Percentiles rank a stretch among this genome's conserved stretches.
phyloP scores from a whole-genome alignment of 805 yeast genomes.

The Pichia kluyveri region DNA sequence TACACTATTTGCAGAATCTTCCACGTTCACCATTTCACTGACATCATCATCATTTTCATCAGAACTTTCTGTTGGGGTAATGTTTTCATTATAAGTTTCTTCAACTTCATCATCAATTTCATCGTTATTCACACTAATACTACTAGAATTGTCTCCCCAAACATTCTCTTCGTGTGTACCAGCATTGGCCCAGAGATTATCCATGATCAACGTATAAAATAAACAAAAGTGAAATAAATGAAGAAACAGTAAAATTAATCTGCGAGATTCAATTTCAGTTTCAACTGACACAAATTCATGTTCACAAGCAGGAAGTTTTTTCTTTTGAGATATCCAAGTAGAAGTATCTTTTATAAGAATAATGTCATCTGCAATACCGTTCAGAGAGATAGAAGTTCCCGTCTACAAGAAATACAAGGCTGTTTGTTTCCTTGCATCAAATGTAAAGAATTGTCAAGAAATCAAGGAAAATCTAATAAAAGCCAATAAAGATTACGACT shows the following conservation, averaged over 20 bases:
- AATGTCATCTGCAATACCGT: conserved; percentile 1
- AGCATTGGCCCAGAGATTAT: conserved; percentile 2
- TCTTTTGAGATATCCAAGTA: too few relatives aligned
- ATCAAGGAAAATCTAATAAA: conserved; percentile 37
- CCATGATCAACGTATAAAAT: background rate
- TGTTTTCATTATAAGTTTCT: background rate
- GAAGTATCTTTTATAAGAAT: too few relatives aligned
- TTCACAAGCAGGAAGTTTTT: too few relatives aligned
- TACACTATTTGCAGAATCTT: too few relatives aligned
- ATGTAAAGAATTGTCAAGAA: conserved; percentile 34
- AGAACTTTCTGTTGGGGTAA: background rate
- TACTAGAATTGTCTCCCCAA: background rate
- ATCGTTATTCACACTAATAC: background rate
- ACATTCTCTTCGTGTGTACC: background rate
- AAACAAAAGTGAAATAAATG: too few relatives aligned
- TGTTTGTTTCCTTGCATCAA: conserved; percentile 30
- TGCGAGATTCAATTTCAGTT: too few relatives aligned
- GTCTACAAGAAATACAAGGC: conserved; percentile 15
- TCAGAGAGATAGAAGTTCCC: conserved; percentile 10
- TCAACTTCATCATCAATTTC: too few relatives aligned
- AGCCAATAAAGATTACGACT: conserved; percentile 43
- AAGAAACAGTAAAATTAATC: too few relatives aligned
- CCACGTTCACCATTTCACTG: conserved; percentile 9
- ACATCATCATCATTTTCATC: conserved; percentile 10
- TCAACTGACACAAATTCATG: too few relatives aligned